phyloP scores from a whole-genome alignment of 495 filamentous ascomycete genomes.

The Viridothelium virens region DNA sequence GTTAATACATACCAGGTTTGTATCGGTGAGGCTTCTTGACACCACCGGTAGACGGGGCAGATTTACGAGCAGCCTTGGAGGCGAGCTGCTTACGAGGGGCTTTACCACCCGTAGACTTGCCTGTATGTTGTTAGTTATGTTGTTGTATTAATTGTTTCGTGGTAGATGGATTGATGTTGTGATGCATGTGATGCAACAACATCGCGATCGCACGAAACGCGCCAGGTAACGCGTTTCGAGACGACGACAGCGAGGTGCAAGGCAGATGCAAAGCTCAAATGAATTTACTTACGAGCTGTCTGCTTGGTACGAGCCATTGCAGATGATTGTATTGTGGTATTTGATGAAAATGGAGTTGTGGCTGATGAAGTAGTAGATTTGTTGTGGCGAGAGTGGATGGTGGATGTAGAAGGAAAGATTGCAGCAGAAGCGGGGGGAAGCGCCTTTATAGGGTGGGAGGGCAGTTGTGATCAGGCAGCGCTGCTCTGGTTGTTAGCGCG shows the following conservation, averaged over 20 bases:
- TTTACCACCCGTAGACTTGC: conserved; percentile 98
- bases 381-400: conserved; percentile 9
- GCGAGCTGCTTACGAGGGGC: conserved; percentile 97
- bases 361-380: no score
- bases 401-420: conserved; percentile 23
- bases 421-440: conserved; percentile 35
- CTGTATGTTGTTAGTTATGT: conserved; percentile 37
- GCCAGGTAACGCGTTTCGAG: conserved; percentile 14
- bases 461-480: conserved; percentile 12
- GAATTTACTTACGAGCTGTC: conserved; percentile 76
- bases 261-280: conserved; percentile 1
- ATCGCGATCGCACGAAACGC: conserved; percentile 14
- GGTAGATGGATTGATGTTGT: conserved; percentile 18
- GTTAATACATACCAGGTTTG: conserved; percentile 74
- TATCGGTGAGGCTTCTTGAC: conserved; percentile 99
- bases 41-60: conserved; percentile 67
- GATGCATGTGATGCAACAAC: conserved; percentile 24
- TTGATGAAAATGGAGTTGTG: conserved; percentile 2
- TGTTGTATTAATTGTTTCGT: conserved; percentile 32
- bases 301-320: conserved; percentile 99
- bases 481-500: conserved; percentile 11
- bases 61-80: conserved; percentile 75
- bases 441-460: conserved; percentile 1
- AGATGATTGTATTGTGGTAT: conserved; percentile 40
- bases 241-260: conserved; percentile 14